Evolutionary conservation across 1,139 yeast species (phyloP).

Genomic region (Sugiyamaella neomexicana): DNA sequence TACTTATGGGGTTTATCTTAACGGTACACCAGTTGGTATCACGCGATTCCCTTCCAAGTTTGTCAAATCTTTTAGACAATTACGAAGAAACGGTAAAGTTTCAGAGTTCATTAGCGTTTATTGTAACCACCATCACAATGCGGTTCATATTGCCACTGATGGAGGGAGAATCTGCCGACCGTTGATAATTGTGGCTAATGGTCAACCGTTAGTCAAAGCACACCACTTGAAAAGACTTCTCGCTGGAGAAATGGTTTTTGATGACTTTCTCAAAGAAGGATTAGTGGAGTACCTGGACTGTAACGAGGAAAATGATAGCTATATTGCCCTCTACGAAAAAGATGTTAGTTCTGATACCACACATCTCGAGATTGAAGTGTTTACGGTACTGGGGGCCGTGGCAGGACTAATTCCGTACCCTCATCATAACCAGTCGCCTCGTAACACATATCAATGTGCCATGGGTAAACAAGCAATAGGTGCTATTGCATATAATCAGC

Average conservation of each 20-base stretch:
- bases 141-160: slow-evolving; percentile 97
- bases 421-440: slow-evolving; percentile 97
- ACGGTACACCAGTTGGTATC: slow-evolving; percentile 92
- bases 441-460: slow-evolving; percentile 99
- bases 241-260: slow-evolving; percentile 76
- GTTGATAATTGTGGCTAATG: slow-evolving; percentile 76
- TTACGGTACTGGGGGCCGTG: slow-evolving; percentile 95
- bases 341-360: slow-evolving; percentile 62
- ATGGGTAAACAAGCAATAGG: slow-evolving; percentile 99
- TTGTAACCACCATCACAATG: slow-evolving; percentile 82
- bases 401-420: slow-evolving; percentile 99
- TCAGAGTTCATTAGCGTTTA: slow-evolving; percentile 91
- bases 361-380: slow-evolving; percentile 94
- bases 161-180: slow-evolving; percentile 99
- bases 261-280: slow-evolving; percentile 82
- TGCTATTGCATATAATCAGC: slow-evolving; percentile 96
- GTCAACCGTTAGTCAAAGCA: slow-evolving; percentile 67
- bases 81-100: slow-evolving; percentile 82
- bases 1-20: slow-evolving; percentile 80
- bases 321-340: slow-evolving; percentile 84
- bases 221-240: slow-evolving; percentile 62
- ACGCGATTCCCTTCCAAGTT: slow-evolving; percentile 83
- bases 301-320: slow-evolving; percentile 94
- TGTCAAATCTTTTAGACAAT: slow-evolving; percentile 70
- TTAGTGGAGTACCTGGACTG: slow-evolving; percentile 95